Base-by-base conservation (phyloP, 148 eudicot species). In the Vaccinium myrtillus region DNA sequence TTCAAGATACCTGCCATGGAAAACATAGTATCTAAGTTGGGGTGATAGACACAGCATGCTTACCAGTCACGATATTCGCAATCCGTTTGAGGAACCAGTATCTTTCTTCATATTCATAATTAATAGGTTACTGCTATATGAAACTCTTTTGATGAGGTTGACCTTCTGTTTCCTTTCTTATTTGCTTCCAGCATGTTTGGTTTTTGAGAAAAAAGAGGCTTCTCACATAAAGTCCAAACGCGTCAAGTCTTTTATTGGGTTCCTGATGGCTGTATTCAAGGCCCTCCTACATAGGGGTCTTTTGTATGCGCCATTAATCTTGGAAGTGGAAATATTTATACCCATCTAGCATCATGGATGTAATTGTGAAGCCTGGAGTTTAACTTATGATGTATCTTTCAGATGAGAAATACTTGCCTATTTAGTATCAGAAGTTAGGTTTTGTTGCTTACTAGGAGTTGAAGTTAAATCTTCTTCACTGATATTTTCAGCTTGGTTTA, bases 401-500 rank as follows among this genome's bases (percentile, higher is more conserved):
- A 32, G 54, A 25, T 8, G 10, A 12, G 21, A 2, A 36, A 19
- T 25, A 48, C 8, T 82, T 76, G 75, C 46, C 36, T 77, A 46
- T 43, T 51, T 30, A 36, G 15, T 58, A 27, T 61, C 49, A 15
- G 25, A 46, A 76, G 30, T 75, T 75, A 9, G 46, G 32, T 23
- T 78, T 80, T 63, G 19, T 77, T 67, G 80, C 77, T 67, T 77
- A 82, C 46, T 27, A n/a, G 63, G 27, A 25, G 61, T 63, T 83
- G 59, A 83, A 25, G 48, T 32, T 74, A 50, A 27, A 79, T 48
- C 54, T 83, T 75, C 46, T 65, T 85, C 71, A 63, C 46, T 85
- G 81, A 73, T 85, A 27, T 83, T 89, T 87, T 65, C 92, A 97
- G 99, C 92, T 95, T 86, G 99, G 99, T 86, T 88, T 97, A 92